A percentile compares a stretch with the other conserved stretches of the same genome.
These are phyloP conservation scores for Lophiostoma macrostomum DNA, from an alignment of 495 filamentous ascomycete species.

Conservation along the genomic window DNA sequence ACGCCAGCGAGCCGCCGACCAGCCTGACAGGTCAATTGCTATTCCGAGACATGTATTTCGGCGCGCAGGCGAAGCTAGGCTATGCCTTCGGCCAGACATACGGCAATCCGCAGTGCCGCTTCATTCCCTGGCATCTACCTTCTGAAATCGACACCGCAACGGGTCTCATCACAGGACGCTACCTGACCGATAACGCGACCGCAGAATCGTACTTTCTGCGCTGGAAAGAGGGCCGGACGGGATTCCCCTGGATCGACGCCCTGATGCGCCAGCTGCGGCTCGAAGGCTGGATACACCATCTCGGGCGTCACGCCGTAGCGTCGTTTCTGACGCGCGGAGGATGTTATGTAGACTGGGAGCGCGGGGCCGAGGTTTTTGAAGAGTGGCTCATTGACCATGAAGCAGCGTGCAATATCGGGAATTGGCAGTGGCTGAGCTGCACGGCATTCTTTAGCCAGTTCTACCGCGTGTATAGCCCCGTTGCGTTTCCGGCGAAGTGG, in stretches of 20 bases:
- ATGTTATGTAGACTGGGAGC: conserved; percentile 70
- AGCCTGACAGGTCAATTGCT: conserved; percentile 65
- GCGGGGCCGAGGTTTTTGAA: conserved; percentile 71
- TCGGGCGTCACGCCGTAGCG: conserved; percentile 67
- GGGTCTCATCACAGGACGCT: conserved; percentile 47
- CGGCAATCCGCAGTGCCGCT: conserved; percentile 58
- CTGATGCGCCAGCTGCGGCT: conserved; percentile 66
- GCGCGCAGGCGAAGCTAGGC: conserved; percentile 63
- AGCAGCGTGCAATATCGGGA: conserved; percentile 63
- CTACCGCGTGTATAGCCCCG: conserved; percentile 62
- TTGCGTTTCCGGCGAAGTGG: conserved; percentile 66
- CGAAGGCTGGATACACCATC: conserved; percentile 74
- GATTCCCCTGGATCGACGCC: conserved; percentile 73
- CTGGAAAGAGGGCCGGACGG: conserved; percentile 63
- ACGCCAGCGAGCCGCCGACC: conserved; percentile 53
- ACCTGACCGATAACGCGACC: conserved; percentile 53
- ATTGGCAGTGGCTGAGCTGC: conserved; percentile 75
- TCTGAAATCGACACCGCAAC: conserved; percentile 47
- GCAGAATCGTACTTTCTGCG: conserved; percentile 62
- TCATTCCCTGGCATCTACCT: conserved; percentile 70
- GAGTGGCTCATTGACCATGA: conserved; percentile 71
- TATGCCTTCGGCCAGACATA: conserved; percentile 54
- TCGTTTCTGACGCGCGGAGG: conserved; percentile 71
- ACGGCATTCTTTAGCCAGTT: conserved; percentile 66
- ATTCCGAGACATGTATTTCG: conserved; percentile 77